phyloP scores from a whole-genome alignment of 2,329 filamentous ascomycete species.

The Colletotrichum chlorophyti region DNA sequence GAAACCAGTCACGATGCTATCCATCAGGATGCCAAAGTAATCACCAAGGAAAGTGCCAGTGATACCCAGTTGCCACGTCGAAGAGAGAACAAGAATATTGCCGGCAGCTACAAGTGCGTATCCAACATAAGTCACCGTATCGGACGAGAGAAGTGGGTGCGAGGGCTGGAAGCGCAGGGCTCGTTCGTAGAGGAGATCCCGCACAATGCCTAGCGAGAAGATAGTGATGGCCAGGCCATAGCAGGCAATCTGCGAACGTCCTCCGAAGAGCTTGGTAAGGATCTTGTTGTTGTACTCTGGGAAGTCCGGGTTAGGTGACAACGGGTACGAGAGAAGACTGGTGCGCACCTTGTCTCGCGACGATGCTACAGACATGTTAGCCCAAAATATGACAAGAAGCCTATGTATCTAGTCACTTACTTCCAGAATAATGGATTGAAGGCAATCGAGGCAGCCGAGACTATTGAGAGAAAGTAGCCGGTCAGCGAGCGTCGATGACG shows the following conservation, averaged over 20 bases:
- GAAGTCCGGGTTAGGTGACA: constrained; percentile 18
- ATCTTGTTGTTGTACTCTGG: constrained; percentile 90
- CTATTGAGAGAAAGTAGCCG: constrained; percentile 53
- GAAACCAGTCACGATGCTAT: constrained; percentile 90
- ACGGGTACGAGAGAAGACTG: constrained; percentile 4
- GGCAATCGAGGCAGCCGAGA: constrained; percentile 80
- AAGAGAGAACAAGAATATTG: constrained; percentile 85
- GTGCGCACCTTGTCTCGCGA: constrained; percentile 77
- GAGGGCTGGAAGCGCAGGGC: constrained; percentile 79
- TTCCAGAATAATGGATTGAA: constrained; percentile 99
- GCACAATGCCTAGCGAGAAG: constrained; percentile 88
- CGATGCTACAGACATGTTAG: constrained; percentile 66
- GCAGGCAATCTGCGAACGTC: constrained; percentile 80
- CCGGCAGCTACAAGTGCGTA: constrained; percentile 76
- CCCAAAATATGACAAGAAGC: constrained; percentile 23
- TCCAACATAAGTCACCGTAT: constrained; percentile 67
- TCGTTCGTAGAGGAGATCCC: constrained; percentile 86
- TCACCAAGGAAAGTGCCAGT: constrained; percentile 97
- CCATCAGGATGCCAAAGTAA: constrained; percentile 99
- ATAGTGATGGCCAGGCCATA: constrained; percentile 89
- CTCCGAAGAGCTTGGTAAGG: constrained; percentile 85
- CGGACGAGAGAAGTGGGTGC: constrained; percentile 73
- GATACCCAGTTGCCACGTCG: constrained; percentile 90
- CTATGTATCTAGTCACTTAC: constrained; percentile 61
- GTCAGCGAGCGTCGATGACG: constrained; percentile 26